These are phyloP conservation scores for Berberis thunbergii DNA, from an alignment of 164 flowering plant species.

Conservation along the genomic window DNA sequence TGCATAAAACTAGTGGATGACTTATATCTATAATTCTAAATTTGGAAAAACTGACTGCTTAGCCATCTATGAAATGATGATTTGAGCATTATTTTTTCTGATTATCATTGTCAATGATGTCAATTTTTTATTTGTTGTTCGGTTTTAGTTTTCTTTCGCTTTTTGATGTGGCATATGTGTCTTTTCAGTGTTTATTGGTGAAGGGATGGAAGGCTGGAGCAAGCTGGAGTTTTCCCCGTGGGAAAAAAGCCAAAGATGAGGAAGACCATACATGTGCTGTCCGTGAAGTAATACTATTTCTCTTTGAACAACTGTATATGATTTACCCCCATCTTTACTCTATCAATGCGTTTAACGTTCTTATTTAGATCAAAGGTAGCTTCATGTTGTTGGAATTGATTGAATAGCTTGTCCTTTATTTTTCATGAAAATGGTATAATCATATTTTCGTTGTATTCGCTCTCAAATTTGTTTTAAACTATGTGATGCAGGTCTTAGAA, in stretches of 20 bases:
- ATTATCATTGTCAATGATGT: too few species aligned
- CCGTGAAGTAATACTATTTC: slow-evolving; percentile 59
- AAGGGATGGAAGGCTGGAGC: slow-evolving; percentile 96
- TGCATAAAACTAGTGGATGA: too few species aligned
- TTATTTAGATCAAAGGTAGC: background rate
- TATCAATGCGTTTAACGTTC: too few species aligned
- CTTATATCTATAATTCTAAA: too few species aligned
- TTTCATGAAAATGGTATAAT: too few species aligned
- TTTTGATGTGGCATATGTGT: background rate
- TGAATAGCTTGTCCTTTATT: too few species aligned
- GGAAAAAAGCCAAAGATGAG: slow-evolving; percentile 94
- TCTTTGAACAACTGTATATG: background rate
- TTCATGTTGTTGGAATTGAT: background rate
- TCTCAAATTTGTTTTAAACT: background rate
- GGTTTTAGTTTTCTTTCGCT: too few species aligned
- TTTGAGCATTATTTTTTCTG: too few species aligned
- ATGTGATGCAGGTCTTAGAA: slow-evolving; percentile 65
- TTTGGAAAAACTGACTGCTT: too few species aligned
- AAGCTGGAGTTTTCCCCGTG: slow-evolving; percentile 98
- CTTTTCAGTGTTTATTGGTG: slow-evolving; percentile 76
- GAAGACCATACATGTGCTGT: slow-evolving; percentile 92
- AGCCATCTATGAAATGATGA: too few species aligned
- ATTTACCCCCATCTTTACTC: background rate
- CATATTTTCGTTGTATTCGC: too few species aligned
- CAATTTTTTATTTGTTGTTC: too few species aligned